phyloP scores from a whole-genome alignment of 192 early-diverging fungal species.

The Coemansia guatemalensis region DNA sequence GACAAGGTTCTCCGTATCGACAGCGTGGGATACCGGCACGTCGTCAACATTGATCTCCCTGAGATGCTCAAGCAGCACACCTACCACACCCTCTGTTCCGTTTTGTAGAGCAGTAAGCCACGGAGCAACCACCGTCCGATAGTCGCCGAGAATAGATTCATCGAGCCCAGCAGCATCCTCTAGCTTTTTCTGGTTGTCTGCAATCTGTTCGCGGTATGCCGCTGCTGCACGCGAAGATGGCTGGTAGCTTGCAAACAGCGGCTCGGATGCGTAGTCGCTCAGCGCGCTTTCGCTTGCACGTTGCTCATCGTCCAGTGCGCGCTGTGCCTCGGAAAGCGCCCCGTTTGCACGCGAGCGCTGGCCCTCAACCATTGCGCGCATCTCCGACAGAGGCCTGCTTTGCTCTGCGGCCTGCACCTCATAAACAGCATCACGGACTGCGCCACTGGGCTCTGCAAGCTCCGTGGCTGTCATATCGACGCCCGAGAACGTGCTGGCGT shows the following conservation, averaged over 20 bases:
- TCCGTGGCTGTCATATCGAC: conserved; percentile 43
- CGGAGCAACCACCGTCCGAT: conserved; percentile 36
- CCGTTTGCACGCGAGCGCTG: conserved; percentile 66
- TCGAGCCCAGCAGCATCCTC: conserved; percentile 75
- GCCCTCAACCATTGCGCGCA: conserved; percentile 63
- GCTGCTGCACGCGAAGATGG: conserved; percentile 73
- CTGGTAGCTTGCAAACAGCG: conserved; percentile 73
- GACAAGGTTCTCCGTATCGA: conserved; percentile 57
- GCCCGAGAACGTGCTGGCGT: conserved; percentile 17
- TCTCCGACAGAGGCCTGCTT: conserved; percentile 54
- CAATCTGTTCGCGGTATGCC: conserved; percentile 75
- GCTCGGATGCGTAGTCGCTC: conserved; percentile 73
- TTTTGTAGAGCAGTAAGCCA: conserved; percentile 47
- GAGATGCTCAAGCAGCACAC: conserved; percentile 51
- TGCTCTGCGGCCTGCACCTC: conserved; percentile 62
- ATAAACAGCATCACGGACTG: conserved; percentile 64
- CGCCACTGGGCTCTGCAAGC: conserved; percentile 57
- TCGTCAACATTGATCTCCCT: conserved; percentile 46
- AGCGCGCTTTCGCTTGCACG: conserved; percentile 75
- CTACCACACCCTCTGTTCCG: conserved; percentile 51
- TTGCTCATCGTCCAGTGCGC: conserved; percentile 84
- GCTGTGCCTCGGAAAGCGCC: conserved; percentile 62
- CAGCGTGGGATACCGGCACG: conserved; percentile 16
- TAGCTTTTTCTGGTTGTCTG: conserved; percentile 70
- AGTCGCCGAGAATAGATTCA: conserved; percentile 52